Conservation (phyloP, 2,329 filamentous ascomycete species). For the Teratosphaeria destructans region DNA sequence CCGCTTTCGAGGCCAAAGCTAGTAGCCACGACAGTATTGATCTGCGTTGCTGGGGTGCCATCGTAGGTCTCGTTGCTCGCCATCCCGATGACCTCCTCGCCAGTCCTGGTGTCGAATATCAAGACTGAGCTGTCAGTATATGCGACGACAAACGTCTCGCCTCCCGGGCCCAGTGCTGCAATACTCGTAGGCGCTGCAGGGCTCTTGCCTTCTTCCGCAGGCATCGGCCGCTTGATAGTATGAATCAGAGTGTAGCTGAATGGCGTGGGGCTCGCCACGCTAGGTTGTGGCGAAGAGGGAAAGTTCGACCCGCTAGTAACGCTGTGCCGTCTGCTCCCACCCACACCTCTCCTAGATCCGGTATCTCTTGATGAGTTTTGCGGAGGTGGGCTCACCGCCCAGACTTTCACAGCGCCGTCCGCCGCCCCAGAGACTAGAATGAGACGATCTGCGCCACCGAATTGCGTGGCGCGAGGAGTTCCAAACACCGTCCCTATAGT, state of each 20-base stretch:
- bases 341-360: constrained; percentile 54
- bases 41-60: constrained; percentile 67
- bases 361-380: constrained; percentile 53
- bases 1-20: constrained; percentile 58
- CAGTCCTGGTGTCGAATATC: constrained; percentile 83
- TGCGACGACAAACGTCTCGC: constrained; percentile 84
- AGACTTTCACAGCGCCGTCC: constrained; percentile 84
- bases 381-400: constrained; percentile 86
- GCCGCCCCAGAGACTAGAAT: constrained; percentile 84
- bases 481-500: constrained; percentile 75
- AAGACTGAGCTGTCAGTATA: constrained; percentile 85
- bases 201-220: constrained; percentile 13
- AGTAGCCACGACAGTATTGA: constrained; percentile 85
- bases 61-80: constrained; percentile 91
- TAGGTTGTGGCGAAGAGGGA: constrained; percentile 81
- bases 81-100: constrained; percentile 87
- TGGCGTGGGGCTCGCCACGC: constrained; percentile 69
- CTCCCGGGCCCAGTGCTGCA: constrained; percentile 69
- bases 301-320: constrained; percentile 92
- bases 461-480: constrained; percentile 38
- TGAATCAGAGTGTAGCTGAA: constrained; percentile 86
- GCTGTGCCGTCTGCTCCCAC: constrained; percentile 76
- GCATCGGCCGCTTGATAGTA: constrained; percentile 61
- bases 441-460: constrained; percentile 75
- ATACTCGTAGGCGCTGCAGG: constrained; percentile 64